Evolutionary conservation across 208 protist species (phyloP).

Genomic region (Naegleria lovaniensis): DNA sequence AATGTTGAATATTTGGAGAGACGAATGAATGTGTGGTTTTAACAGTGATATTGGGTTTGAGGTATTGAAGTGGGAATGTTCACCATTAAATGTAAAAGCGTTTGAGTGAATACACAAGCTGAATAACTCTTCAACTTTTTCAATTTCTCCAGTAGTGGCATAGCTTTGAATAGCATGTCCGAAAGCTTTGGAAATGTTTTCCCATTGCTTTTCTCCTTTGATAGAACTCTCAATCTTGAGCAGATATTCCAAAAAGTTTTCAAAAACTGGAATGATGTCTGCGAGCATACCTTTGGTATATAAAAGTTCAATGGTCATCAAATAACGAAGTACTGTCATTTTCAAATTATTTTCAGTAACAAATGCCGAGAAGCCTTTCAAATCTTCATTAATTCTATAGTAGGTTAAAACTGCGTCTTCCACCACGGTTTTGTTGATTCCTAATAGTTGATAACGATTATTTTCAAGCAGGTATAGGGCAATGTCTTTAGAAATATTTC

Average conservation of each 20-base stretch:
- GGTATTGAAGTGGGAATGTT: not conserved
- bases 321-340: not conserved
- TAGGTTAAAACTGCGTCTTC: not conserved
- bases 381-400: not conserved
- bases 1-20: not conserved
- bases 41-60: not conserved
- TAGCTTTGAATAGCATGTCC: not conserved
- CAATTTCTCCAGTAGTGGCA: not conserved
- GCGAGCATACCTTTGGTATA: not conserved
- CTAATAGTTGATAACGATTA: not conserved
- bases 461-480: not conserved
- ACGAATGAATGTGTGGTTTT: not conserved
- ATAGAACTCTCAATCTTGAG: not conserved
- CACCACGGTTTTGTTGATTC: not conserved
- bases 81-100: not conserved
- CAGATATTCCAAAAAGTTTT: not conserved
- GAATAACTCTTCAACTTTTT: not conserved
- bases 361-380: not conserved
- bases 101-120: not conserved
- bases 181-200: not conserved
- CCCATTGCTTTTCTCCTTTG: not conserved
- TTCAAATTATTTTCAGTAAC: not conserved
- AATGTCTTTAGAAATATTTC: not conserved
- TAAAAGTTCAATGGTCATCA: not conserved
- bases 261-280: not conserved